phyloP scores from a whole-genome alignment of 768 basidiomycete genomes.

The Termitomyces sp. region DNA sequence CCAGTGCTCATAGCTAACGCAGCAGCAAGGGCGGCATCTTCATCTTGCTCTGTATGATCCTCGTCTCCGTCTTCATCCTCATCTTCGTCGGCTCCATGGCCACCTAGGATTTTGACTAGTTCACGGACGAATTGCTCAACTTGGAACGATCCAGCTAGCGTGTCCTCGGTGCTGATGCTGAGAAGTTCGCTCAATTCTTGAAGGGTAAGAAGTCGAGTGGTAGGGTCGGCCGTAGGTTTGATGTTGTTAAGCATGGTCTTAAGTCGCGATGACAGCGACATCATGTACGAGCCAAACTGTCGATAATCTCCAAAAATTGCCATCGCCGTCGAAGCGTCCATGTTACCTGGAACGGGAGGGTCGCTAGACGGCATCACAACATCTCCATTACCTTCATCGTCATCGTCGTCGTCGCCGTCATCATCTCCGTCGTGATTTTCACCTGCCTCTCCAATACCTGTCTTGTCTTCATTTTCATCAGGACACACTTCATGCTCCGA shows the following conservation, averaged over 20 bases:
- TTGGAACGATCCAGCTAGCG: constrained; percentile 92
- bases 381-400: constrained; percentile 39
- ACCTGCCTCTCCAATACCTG: constrained; percentile 39
- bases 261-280: constrained; percentile 81
- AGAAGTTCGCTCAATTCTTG: constrained; percentile 95
- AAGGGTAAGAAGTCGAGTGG: constrained; percentile 81
- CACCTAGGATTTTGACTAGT: constrained; percentile 87
- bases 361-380: constrained; percentile 32
- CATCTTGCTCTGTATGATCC: constrained; percentile 58
- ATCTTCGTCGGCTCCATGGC: constrained; percentile 70
- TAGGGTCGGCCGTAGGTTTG: constrained; percentile 79
- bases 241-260: constrained; percentile 90
- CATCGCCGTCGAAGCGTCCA: constrained; percentile 72
- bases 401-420: constrained; percentile 33
- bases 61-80: constrained; percentile 72
- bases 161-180: constrained; percentile 96
- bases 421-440: constrained; percentile 42
- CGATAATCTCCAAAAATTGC: constrained; percentile 87
- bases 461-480: constrained; percentile 31
- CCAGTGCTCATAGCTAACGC: constrained; percentile 82
- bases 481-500: constrained; percentile 45
- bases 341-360: constrained; percentile 45
- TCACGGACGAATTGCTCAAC: constrained; percentile 91
- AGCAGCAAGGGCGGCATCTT: constrained; percentile 87
- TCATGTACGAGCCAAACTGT: constrained; percentile 89